Conservation (phyloP, 257 asterid species). For the Galeopsis tetrahit region DNA sequence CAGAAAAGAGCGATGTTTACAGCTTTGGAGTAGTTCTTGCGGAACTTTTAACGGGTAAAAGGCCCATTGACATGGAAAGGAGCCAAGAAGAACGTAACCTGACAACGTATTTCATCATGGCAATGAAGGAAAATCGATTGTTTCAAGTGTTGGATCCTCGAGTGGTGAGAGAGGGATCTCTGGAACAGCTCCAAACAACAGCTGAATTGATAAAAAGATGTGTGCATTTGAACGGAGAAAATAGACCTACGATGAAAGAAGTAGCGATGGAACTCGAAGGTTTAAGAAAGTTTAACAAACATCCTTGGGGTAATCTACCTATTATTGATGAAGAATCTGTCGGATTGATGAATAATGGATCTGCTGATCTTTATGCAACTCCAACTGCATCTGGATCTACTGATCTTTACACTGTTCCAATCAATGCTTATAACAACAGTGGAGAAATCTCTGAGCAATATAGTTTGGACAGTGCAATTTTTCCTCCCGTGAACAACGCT, state of each 20-base stretch:
- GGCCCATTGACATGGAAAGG: constrained; percentile 55
- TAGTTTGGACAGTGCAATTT: constrained; percentile 39
- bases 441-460: constrained; percentile 37
- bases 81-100: constrained; percentile 52
- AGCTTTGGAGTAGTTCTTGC: constrained; percentile 79
- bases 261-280: constrained; percentile 74
- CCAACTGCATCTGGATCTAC: background rate
- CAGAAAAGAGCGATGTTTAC: constrained; percentile 81
- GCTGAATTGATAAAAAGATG: constrained; percentile 64
- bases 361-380: background rate
- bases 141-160: constrained; percentile 63
- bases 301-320: constrained; percentile 7
- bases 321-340: background rate
- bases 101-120: constrained; percentile 44
- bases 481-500: constrained; percentile 41
- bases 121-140: constrained; percentile 50
- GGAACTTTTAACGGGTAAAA: constrained; percentile 67
- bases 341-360: constrained; percentile 8
- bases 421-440: constrained; percentile 15
- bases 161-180: constrained; percentile 60
- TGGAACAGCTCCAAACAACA: constrained; percentile 55
- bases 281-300: constrained; percentile 50
- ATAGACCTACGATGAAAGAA: constrained; percentile 82
- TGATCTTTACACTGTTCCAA: constrained; percentile 53
- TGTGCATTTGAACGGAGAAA: constrained; percentile 48